Percentiles rank a stretch among this genome's conserved stretches.
Evolutionary conservation across 1,139 yeast genomes (phyloP).

Genomic region (Blastobotrys niveus): DNA sequence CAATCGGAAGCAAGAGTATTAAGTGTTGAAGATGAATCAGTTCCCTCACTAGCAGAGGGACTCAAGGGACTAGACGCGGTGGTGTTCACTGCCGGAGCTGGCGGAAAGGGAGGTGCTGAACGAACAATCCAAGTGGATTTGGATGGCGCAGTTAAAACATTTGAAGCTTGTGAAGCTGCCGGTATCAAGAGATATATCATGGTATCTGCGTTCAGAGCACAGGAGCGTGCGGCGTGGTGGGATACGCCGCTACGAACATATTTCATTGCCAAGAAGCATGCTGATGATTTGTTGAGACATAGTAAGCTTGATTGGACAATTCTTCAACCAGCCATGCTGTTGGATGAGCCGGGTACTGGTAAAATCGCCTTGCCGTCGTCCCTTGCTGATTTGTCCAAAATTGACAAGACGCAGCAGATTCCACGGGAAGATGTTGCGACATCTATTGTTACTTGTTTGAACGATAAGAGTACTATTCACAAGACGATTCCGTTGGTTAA

Average conservation of each 20-base stretch:
- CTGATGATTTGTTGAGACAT: conserved; percentile 44
- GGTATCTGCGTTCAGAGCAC: conserved; percentile 54
- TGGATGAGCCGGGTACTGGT: conserved; percentile 41
- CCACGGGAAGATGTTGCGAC: conserved; percentile 21
- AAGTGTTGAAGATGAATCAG: conserved; percentile 36
- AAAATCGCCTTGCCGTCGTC: conserved; percentile 11
- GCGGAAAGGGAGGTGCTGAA: conserved; percentile 45
- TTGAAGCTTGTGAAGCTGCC: conserved; percentile 50
- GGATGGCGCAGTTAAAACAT: conserved; percentile 55
- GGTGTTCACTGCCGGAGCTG: conserved; percentile 61
- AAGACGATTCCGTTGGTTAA: conserved; percentile 20
- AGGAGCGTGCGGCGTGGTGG: conserved; percentile 41
- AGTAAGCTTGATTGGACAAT: conserved; percentile 47
- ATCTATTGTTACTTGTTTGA: conserved; percentile 15
- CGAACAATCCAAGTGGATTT: conserved; percentile 51
- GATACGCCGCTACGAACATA: conserved; percentile 38
- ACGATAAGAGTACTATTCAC: conserved; percentile 14
- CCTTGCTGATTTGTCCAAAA: conserved; percentile 10
- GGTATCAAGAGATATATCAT: conserved; percentile 46
- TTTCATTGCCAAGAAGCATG: conserved; percentile 51
- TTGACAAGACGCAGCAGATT: conserved; percentile 1
- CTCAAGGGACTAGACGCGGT: conserved; percentile 50
- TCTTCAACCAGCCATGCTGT: conserved; percentile 45
- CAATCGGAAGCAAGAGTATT: conserved; percentile 39
- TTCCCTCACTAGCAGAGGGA: conserved; percentile 37